Evolutionary conservation across 371 early-diverging fungal species (phyloP), one percentile per base, ranked within the genome.

Genomic region (Mortierella sp.): DNA sequence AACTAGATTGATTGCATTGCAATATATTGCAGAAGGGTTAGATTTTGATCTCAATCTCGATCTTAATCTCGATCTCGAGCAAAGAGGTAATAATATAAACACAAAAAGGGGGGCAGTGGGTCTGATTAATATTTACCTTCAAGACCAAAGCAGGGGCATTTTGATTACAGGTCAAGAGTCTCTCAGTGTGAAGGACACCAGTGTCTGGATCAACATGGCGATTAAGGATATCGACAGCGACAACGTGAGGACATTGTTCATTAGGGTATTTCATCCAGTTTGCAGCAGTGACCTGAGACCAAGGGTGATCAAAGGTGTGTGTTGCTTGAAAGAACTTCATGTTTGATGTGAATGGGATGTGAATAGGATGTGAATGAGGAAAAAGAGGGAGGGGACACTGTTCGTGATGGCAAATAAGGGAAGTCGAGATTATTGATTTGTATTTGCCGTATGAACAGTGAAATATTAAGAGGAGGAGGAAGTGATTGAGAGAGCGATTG

Each of bases 231-330:
- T 98, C 99, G 37, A 97, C 96, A 72, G 94, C 93, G 51, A 94
- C 81, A 61, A 98, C 98, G 73, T 98, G 99, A 62, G 94, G 90
- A 40, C 95, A 92, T 54, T 92, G 88, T 47, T 95, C 95, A 84
- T 98, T 98, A 10, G 99, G 99, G 86, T 98, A 98, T 87, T 98
- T 98, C 83, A 92, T 90, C 96, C 96, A 98, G 84, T 95, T 93
- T 57, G 97, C 99, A 16, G 93, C 88, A 26, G 97, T 96, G 26
- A 97, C 94, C 20, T 93, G 89, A 24, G 85, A 89, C 96, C 97
- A 98, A 70, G 92, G 87, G 87, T 97, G 93, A 66, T 83, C 73
- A 68, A 77, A 91, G 28, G 86, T 88, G 76, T 94, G 92, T 30
- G 89, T 78, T 30, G 90, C 86, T 83, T 93, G 89, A 68, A 95